Evolutionary conservation across 2,329 filamentous ascomycete genomes (phyloP).

Genomic region (Geosmithia flava): DNA sequence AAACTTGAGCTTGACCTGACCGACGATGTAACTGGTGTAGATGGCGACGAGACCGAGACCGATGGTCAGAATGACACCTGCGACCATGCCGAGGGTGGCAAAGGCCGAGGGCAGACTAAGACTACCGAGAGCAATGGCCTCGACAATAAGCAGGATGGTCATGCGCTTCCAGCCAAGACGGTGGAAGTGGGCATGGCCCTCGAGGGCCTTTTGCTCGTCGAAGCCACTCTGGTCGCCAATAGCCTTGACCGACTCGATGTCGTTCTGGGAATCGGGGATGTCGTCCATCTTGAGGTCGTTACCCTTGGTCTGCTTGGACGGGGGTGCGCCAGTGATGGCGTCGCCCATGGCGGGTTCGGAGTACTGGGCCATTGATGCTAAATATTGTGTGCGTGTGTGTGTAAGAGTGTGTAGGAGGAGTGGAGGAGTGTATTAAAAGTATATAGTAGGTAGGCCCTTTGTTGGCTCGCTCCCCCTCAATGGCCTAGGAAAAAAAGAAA

Average conservation of each 20-base stretch:
- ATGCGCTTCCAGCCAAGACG: constrained; percentile 45
- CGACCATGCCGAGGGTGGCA: constrained; percentile 39
- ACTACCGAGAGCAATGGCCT: constrained; percentile 41
- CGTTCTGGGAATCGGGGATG: neutral
- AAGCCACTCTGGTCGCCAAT: neutral
- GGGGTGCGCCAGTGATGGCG: neutral
- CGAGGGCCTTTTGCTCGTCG: constrained; percentile 27
- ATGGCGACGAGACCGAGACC: constrained; percentile 32
- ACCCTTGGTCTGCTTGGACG: neutral
- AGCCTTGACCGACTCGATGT: neutral
- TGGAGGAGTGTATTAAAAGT: too few relatives aligned
- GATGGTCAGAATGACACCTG: constrained; percentile 28
- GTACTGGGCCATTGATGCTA: neutral
- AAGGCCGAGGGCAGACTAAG: constrained; percentile 39
- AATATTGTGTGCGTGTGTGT: neutral
- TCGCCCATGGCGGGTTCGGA: neutral
- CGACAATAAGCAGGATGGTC: constrained; percentile 41
- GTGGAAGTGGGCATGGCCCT: constrained; percentile 35
- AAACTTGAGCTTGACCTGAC: constrained; percentile 33
- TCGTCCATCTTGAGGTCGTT: neutral
- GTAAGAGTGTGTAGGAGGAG: neutral
- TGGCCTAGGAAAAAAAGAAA: too few relatives aligned
- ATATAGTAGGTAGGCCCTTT: too few relatives aligned
- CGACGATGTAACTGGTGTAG: constrained; percentile 33
- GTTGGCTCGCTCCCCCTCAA: too few relatives aligned